Evolutionary conservation across 257 asterid species (phyloP).

Genomic region (Penstemon barbatus): DNA sequence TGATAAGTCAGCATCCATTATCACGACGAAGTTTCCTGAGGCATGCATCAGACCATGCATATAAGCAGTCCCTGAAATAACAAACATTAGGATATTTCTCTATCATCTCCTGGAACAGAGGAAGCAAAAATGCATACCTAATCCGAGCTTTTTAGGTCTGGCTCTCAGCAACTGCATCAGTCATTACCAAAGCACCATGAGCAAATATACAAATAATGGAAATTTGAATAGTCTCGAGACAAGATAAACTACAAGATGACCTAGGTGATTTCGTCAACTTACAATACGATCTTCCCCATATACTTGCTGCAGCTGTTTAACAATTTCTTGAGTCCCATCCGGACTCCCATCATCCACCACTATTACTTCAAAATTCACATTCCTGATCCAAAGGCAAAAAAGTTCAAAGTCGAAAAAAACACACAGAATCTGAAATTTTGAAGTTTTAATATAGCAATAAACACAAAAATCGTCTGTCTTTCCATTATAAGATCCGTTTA

Average conservation of each 20-base stretch:
- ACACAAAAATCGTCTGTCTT: neutral
- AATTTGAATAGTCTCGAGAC: neutral
- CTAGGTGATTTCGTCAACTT: slow-evolving; percentile 31
- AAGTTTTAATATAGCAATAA: neutral
- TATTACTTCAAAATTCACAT: slow-evolving; percentile 80
- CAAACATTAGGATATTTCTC: slow-evolving; percentile 29
- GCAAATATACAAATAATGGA: slow-evolving; percentile 17
- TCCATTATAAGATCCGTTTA: neutral
- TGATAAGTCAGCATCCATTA: slow-evolving; percentile 98
- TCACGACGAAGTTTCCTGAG: slow-evolving; percentile 81
- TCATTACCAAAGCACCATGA: slow-evolving; percentile 27
- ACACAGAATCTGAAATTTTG: neutral
- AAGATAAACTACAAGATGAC: slow-evolving; percentile 16
- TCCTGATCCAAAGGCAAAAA: slow-evolving; percentile 49
- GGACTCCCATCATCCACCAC: slow-evolving; percentile 99
- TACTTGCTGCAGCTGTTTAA: slow-evolving; percentile 79
- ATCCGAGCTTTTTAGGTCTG: slow-evolving; percentile 87
- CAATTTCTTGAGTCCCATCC: slow-evolving; percentile 95
- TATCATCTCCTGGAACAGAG: slow-evolving; percentile 15
- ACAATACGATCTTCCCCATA: slow-evolving; percentile 92
- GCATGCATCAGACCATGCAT: slow-evolving; percentile 92
- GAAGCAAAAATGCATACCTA: slow-evolving; percentile 53
- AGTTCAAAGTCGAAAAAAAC: neutral
- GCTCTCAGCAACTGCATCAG: slow-evolving; percentile 79
- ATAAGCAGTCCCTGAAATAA: slow-evolving; percentile 85